Evolutionary conservation across 495 filamentous ascomycete species (phyloP).

Genomic region (Xylaria longipes): DNA sequence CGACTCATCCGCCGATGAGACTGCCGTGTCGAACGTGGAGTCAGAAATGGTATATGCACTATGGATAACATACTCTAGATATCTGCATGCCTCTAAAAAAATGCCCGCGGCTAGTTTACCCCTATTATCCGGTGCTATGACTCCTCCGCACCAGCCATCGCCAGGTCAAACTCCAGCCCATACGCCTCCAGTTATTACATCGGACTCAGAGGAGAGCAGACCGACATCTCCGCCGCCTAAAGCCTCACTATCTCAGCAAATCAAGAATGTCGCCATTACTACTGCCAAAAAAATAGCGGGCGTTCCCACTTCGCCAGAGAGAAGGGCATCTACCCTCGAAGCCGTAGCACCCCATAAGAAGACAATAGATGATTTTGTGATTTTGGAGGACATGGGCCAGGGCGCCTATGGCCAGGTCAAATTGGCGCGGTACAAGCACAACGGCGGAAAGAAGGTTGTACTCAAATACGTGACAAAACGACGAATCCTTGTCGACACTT

Average conservation of each 20-base stretch:
- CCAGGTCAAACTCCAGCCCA: constrained; percentile 71
- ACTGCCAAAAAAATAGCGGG: constrained; percentile 56
- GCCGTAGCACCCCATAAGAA: constrained; percentile 53
- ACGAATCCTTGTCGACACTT: constrained; percentile 96
- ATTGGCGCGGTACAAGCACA: constrained; percentile 85
- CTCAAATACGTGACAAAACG: constrained; percentile 98
- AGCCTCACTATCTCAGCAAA: constrained; percentile 74
- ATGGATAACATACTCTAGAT: constrained; percentile 96
- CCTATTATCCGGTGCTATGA: constrained; percentile 62
- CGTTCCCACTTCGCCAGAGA: constrained; percentile 42
- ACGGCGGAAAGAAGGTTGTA: constrained; percentile 79
- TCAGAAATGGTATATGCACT: constrained; percentile 91
- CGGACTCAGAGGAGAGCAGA: constrained; percentile 52
- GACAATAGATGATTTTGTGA: constrained; percentile 85
- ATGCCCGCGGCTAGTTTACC: constrained; percentile 64
- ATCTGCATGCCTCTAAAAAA: constrained; percentile 76
- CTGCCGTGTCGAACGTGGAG: constrained; percentile 40
- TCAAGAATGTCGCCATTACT: constrained; percentile 69
- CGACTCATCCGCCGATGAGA: constrained; percentile 43
- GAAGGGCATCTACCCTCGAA: constrained; percentile 38
- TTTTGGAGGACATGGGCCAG: constrained; percentile 98
- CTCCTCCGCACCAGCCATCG: constrained; percentile 76
- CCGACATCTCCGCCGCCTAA: constrained; percentile 48
- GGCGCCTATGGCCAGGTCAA: constrained; percentile 99
- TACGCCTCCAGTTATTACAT: constrained; percentile 58